Evolutionary conservation across 768 basidiomycete genomes (phyloP).

Genomic region (Pholiota microspora): DNA sequence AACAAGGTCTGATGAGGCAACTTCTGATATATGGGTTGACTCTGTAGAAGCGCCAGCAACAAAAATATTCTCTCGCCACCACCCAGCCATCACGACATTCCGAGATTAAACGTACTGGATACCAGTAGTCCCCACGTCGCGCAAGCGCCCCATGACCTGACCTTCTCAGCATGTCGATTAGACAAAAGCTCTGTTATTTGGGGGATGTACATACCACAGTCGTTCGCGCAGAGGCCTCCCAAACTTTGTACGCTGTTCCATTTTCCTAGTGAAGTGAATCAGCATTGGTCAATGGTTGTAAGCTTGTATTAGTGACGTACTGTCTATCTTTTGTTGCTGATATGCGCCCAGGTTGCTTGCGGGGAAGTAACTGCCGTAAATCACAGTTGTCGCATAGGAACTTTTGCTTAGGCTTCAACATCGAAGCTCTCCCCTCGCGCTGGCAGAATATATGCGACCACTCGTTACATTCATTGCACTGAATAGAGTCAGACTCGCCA

Average conservation of each 20-base stretch:
- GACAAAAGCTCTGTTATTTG: not conserved
- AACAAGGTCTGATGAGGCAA: not conserved
- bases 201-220: not conserved
- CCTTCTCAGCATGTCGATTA: constrained; percentile 8
- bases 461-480: constrained; percentile 9
- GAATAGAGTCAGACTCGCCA: constrained; percentile 9
- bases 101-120: constrained; percentile 22
- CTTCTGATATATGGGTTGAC: not conserved
- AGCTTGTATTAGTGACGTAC: not conserved
- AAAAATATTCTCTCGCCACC: not conserved
- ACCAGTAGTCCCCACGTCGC: constrained; percentile 19
- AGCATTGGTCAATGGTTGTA: not conserved
- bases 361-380: not conserved
- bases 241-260: not conserved
- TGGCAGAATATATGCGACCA: constrained; percentile 15
- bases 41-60: not conserved
- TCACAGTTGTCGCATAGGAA: constrained; percentile 14
- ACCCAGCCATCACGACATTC: not conserved
- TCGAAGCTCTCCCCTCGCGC: constrained; percentile 2
- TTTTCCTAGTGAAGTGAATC: not conserved
- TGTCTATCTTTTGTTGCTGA: not conserved
- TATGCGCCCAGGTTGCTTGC: not conserved
- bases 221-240: not conserved
- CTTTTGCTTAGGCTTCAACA: not conserved
- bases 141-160: constrained; percentile 20